These are phyloP conservation scores for Cladosporium sp. DNA, from an alignment of 2,329 filamentous ascomycete genomes.

Conservation along the genomic window DNA sequence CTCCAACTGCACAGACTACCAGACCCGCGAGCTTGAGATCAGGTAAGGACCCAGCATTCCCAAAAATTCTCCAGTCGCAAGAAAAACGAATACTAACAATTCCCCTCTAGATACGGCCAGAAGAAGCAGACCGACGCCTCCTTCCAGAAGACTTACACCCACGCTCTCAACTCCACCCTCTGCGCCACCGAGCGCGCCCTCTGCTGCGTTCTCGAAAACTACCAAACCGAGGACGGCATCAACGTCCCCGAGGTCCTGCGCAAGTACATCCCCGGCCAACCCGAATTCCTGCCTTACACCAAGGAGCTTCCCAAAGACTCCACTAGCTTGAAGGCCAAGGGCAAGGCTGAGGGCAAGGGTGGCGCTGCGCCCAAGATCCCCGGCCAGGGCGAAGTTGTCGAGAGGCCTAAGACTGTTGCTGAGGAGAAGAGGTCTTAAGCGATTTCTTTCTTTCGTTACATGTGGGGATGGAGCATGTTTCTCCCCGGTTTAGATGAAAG, in stretches of 20 bases:
- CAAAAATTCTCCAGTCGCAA: background rate
- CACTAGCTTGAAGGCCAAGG: conserved; percentile 55
- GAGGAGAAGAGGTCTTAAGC: conserved; percentile 25
- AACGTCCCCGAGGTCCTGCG: conserved; percentile 75
- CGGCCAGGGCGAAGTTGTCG: conserved; percentile 28
- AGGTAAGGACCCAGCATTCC: conserved; percentile 37
- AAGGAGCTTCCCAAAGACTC: conserved; percentile 79
- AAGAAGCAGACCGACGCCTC: conserved; percentile 75
- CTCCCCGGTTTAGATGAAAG: background rate
- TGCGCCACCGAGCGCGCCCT: conserved; percentile 88
- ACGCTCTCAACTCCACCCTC: conserved; percentile 84
- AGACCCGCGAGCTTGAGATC: conserved; percentile 89
- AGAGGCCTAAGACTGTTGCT: conserved; percentile 29
- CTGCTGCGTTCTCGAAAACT: conserved; percentile 95
- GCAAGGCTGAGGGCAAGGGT: conserved; percentile 25
- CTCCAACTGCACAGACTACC: conserved; percentile 98
- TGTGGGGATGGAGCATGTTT: too few species aligned
- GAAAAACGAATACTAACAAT: conserved; percentile 7
- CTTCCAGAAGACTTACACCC: conserved; percentile 86
- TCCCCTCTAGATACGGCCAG: conserved; percentile 55
- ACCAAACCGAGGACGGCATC: conserved; percentile 82
- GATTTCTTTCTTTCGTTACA: background rate
- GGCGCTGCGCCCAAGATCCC: conserved; percentile 22
- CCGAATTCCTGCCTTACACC: conserved; percentile 81
- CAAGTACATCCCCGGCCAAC: conserved; percentile 84